Evolutionary conservation across 148 eudicot species (phyloP), one percentile per base, ranked within the genome.

Genomic region (Heliamphora exappendiculata): DNA sequence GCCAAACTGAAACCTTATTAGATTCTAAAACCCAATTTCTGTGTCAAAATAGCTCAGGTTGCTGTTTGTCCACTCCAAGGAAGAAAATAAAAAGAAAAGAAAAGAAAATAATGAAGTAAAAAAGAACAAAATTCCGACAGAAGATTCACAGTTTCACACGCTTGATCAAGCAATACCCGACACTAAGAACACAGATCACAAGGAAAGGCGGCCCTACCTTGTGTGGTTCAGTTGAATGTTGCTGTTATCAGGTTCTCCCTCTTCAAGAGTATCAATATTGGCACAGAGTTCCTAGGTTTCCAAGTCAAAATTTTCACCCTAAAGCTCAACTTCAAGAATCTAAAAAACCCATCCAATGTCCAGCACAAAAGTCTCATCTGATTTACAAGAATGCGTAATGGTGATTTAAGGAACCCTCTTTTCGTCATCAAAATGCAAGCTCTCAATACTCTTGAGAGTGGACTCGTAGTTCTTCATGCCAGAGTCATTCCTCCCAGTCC

Each of bases 381-480:
- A 79, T 79, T 77, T 67, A 77, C 85, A 87, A 45, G 75, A 58
- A 69, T 47, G 37, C 9, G 50, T 13, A 41, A 50, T 29, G 60
- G 17, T 17, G 11, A 54, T 41, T 26, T 78, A 79, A 57, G 81
- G 86, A 77, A 76, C 87, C 85, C 84, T 84, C 72, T 87, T 81
- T 72, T 87, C 89, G 45, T 92, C 90, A 68, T 90, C 97, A 70
- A 92, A 90, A 74, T 81, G 85, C 83, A 94, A 85, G 68, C 81
- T 44, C 78, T 92, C 90, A 16, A 94, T 89, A 22, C 96, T 97
- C 79, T 87, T 92, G 74, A 92, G 87, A 12, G 97, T 79, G 63
- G 97, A 79, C 72, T 91, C 95, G 36, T 88, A 94, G 64, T 84
- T 91, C n/a, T n/a, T n/a, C n/a, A n/a, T n/a, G n/a, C n/a, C n/a